These are phyloP conservation scores for Emericellopsis terricola DNA, from an alignment of 495 filamentous ascomycete genomes.

Conservation along the genomic window DNA sequence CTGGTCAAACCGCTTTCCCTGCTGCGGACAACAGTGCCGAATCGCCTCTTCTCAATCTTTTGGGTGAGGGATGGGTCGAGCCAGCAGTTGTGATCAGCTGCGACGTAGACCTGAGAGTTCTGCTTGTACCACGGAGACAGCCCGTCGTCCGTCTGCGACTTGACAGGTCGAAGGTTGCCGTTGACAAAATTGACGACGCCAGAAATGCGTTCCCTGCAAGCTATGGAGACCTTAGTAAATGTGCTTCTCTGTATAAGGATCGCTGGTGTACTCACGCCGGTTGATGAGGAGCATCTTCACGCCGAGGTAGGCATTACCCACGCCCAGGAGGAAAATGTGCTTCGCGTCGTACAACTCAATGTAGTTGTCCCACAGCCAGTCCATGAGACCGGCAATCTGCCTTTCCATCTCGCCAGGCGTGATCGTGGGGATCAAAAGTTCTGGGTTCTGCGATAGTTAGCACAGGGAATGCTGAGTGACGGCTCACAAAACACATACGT, in stretches of 20 bases:
- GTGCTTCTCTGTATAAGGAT: conserved; percentile 1
- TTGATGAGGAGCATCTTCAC: conserved; percentile 51
- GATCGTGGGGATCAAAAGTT: conserved; percentile 14
- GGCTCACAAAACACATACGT: too few relatives aligned
- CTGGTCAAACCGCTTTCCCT: conserved; percentile 33
- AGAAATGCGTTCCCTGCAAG: conserved; percentile 24
- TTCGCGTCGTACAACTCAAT: conserved; percentile 59
- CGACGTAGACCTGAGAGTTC: conserved; percentile 58
- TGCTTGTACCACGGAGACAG: conserved; percentile 57
- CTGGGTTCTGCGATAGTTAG: conserved; percentile 9
- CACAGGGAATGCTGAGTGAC: too few relatives aligned
- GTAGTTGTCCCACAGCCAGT: conserved; percentile 95
- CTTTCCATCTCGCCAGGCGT: conserved; percentile 22
- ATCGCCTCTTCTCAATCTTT: conserved; percentile 46
- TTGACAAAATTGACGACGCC: conserved; percentile 40
- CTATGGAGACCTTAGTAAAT: conserved; percentile 6
- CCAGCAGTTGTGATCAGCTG: conserved; percentile 56
- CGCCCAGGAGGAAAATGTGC: conserved; percentile 66
- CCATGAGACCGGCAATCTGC: conserved; percentile 55
- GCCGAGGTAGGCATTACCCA: conserved; percentile 58
- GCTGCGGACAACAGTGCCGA: conserved; percentile 42
- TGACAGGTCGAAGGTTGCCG: conserved; percentile 45
- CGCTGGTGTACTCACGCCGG: conserved; percentile 28
- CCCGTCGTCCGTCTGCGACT: conserved; percentile 41
- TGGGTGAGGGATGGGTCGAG: conserved; percentile 27